Percentiles rank a stretch among this genome's conserved stretches.
These are phyloP conservation scores for Juncus inflexus DNA, from an alignment of 176 grass and related monocot species.

Conservation along the genomic window DNA sequence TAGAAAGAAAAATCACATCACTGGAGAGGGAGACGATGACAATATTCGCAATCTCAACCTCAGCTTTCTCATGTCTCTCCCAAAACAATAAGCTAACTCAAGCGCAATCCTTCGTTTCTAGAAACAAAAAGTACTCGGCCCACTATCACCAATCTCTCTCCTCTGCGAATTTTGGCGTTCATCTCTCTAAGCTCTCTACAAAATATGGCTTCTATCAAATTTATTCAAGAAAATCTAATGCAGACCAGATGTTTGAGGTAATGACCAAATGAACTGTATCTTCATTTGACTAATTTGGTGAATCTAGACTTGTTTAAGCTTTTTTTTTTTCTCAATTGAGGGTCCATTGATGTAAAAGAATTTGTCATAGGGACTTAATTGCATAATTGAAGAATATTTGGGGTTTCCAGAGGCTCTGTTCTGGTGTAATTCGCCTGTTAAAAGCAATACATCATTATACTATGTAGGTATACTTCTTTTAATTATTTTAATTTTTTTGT, in stretches of 20 bases:
- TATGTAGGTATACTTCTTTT: slow-evolving; percentile 5
- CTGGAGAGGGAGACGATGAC: too few relatives aligned
- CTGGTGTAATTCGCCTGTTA: too few relatives aligned
- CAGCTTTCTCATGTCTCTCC: too few relatives aligned
- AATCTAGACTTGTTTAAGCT: neutral
- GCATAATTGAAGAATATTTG: too few relatives aligned
- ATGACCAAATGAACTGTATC: neutral
- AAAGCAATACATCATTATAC: neutral
- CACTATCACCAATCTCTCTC: neutral
- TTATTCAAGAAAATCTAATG: slow-evolving; percentile 6
- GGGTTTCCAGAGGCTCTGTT: too few relatives aligned
- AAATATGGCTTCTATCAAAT: neutral
- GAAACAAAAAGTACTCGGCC: neutral
- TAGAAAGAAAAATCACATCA: too few relatives aligned
- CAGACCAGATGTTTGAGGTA: slow-evolving; percentile 25
- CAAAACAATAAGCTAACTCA: too few relatives aligned
- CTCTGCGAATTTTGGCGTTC: neutral
- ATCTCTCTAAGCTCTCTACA: neutral
- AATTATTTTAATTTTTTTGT: neutral
- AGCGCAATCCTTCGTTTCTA: neutral
- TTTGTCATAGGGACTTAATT: too few relatives aligned
- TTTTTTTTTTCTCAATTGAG: neutral
- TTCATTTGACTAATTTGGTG: neutral
- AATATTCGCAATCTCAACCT: too few relatives aligned
- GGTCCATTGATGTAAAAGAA: too few relatives aligned